phyloP scores from a whole-genome alignment of 306 rosid species.

The Hippophae rhamnoides region DNA sequence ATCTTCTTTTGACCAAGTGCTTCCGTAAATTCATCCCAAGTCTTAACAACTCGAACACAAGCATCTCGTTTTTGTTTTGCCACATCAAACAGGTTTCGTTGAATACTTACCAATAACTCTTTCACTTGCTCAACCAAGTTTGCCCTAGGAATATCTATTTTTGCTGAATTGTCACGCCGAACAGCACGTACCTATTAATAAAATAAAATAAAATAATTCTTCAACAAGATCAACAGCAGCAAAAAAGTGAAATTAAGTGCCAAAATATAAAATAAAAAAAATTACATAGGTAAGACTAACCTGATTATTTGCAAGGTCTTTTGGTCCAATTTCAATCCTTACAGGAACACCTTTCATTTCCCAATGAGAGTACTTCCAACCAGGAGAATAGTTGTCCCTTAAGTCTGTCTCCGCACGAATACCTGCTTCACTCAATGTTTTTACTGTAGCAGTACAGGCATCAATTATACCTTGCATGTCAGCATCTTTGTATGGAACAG shows the following conservation, averaged over 20 bases:
- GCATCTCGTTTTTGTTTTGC: conserved; percentile 71
- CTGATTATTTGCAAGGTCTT: conserved; percentile 70
- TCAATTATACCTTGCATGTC: conserved; percentile 56
- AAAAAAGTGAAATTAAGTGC: neutral
- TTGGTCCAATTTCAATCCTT: conserved; percentile 90
- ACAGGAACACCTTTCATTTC: conserved; percentile 94
- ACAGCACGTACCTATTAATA: conserved; percentile 47
- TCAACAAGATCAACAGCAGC: conserved; percentile 5
- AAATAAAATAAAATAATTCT: conserved; percentile 3
- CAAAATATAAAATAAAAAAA: neutral
- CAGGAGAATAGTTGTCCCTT: conserved; percentile 83
- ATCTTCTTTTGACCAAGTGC: conserved; percentile 56
- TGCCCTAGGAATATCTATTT: conserved; percentile 44
- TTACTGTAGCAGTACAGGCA: conserved; percentile 50
- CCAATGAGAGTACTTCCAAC: conserved; percentile 92
- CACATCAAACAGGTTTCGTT: conserved; percentile 51
- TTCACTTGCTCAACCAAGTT: conserved; percentile 49
- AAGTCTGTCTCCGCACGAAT: conserved; percentile 65
- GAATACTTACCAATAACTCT: conserved; percentile 42
- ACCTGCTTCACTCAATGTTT: conserved; percentile 45
- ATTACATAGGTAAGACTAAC: conserved; percentile 19
- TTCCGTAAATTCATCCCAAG: conserved; percentile 67
- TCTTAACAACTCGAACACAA: conserved; percentile 39
- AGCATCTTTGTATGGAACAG: conserved; percentile 81
- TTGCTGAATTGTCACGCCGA: conserved; percentile 57